A percentile compares a stretch with the other conserved stretches of the same genome.
phyloP scores from a whole-genome alignment of 1,284 basidiomycete species.

The Rhodotorula glutinis region DNA sequence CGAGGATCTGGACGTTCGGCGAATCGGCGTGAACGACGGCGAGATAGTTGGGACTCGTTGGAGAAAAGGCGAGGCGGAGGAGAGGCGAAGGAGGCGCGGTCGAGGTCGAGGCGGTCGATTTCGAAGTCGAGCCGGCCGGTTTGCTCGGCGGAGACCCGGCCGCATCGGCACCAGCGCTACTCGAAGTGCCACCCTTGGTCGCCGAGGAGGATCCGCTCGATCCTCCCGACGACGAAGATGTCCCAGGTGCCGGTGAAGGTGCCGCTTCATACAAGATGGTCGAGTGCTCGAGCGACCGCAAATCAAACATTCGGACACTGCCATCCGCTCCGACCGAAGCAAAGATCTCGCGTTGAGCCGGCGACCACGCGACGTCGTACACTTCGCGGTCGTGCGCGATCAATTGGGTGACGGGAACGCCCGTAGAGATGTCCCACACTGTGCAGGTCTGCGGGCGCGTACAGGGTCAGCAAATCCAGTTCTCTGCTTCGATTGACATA shows the following conservation, averaged over 20 bases:
- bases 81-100: slow-evolving; percentile 58
- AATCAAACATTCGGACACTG: slow-evolving; percentile 90
- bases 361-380: slow-evolving; percentile 62
- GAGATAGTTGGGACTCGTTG: slow-evolving; percentile 81
- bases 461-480: not conserved
- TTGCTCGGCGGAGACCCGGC: not conserved
- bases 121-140: not conserved
- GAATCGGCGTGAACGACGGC: slow-evolving; percentile 91
- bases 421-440: slow-evolving; percentile 87
- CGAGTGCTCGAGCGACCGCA: slow-evolving; percentile 93
- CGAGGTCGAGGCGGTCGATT: slow-evolving; percentile 43
- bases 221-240: slow-evolving; percentile 43
- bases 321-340: slow-evolving; percentile 98
- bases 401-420: slow-evolving; percentile 86
- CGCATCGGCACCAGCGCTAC: not conserved
- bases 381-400: slow-evolving; percentile 96
- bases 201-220: slow-evolving; percentile 11
- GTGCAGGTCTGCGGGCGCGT: slow-evolving; percentile 49
- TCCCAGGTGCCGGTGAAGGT: slow-evolving; percentile 50
- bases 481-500: not conserved
- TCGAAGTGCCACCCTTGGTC: not conserved
- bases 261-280: slow-evolving; percentile 98
- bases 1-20: slow-evolving; percentile 78
- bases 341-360: slow-evolving; percentile 94
- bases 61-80: slow-evolving; percentile 79